phyloP scores from a whole-genome alignment of 2,329 filamentous ascomycete species.

The Grosmannia serpens region DNA sequence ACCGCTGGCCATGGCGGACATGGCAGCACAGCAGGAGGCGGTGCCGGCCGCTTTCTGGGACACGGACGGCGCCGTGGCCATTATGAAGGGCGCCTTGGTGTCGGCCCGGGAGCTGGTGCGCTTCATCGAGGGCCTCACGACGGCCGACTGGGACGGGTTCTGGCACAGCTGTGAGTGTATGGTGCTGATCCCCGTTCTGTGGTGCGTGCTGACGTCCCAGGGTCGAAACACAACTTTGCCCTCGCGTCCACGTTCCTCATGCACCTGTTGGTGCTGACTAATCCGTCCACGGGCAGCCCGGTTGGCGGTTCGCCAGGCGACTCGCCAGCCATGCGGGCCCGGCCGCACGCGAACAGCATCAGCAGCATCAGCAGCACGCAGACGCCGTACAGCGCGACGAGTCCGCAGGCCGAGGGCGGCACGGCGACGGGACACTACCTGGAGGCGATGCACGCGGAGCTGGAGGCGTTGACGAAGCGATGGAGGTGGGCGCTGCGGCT shows the following conservation, averaged over 20 bases:
- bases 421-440: background rate
- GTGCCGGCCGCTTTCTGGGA: background rate
- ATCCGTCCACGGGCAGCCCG: background rate
- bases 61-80: background rate
- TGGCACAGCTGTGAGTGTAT: constrained; percentile 3
- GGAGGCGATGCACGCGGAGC: background rate
- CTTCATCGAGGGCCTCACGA: constrained; percentile 3
- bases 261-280: constrained; percentile 2
- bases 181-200: background rate
- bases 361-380: background rate
- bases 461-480: background rate
- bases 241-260: constrained; percentile 3
- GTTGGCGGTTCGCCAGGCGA: background rate
- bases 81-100: background rate
- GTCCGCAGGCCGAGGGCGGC: background rate
- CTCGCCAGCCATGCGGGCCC: background rate
- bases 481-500: constrained; percentile 3
- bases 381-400: background rate
- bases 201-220: background rate
- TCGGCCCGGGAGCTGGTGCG: background rate
- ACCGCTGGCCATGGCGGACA: background rate
- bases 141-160: constrained; percentile 7
- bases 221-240: constrained; percentile 5
- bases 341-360: background rate
- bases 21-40: background rate